Base-by-base conservation (phyloP, 1,284 basidiomycete species). In the Pulchroboletus neoregius region DNA sequence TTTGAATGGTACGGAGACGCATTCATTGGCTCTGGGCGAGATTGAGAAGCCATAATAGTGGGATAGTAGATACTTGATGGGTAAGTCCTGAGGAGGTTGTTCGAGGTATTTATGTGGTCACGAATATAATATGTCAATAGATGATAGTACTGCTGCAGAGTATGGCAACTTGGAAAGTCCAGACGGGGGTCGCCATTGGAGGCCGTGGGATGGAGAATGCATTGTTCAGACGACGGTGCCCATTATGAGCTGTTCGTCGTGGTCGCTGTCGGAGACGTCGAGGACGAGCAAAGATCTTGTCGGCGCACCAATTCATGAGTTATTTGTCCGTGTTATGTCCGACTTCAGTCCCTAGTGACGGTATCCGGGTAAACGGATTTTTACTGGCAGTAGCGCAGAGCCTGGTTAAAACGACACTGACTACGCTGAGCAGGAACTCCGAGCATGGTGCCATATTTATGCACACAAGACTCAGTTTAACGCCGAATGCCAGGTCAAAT, bases 1-100 rank as follows among this genome's bases (percentile, higher is more conserved):
- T 88, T 90, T 22, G 84, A 71, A 62, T 90, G 87, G 58, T 82
- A 70, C 0, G 81, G 74, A 15, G 80, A 79, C 27, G 83, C 82
- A 66, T 89, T 89, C 85, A 89, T 89, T 9, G 85, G 82, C 66
- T 87, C 82, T 27, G 75, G 72, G 24, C 70, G 57, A 26, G 65
- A 58, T 44, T 62, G 67, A 16, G 43, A 51, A n/a, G 64, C 48
- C 67, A 66, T 68, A 35, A 27, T 46, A 18, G 40, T 20, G 13
- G 28, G 28, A 33, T 24, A 15, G n/a, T 16, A 31, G 22, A 20
- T n/a, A n/a, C n/a, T n/a, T n/a, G n/a, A n/a, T 6, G 43, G 15
- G 16, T 7, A 30, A 16, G 24, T 31, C 8, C 31, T 38, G 45
- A 32, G 23, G 24, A 38, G 36, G 35, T n/a, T 26, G n/a, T 8